Conservation (phyloP, 2,329 filamentous ascomycete genomes). For the Talaromyces sp. region DNA sequence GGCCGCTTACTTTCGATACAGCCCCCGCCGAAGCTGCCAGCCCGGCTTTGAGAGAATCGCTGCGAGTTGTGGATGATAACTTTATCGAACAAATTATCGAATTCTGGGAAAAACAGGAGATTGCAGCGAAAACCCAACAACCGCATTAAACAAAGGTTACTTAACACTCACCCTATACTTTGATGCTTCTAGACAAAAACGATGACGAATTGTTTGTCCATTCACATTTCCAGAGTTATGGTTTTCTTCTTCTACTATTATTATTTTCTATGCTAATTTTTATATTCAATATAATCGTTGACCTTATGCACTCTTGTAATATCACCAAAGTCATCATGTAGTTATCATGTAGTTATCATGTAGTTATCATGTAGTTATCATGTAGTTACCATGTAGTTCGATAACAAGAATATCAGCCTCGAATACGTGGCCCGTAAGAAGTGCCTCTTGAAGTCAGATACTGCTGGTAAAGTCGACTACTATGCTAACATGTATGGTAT, state of each 20-base stretch:
- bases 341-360: not conserved
- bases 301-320: constrained; percentile 5
- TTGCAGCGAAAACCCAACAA: not conserved
- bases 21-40: constrained; percentile 1
- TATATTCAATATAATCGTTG: not conserved
- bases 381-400: not conserved
- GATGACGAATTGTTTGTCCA: not conserved
- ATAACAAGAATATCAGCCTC: not conserved
- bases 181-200: not conserved
- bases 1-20: constrained; percentile 3
- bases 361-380: not conserved
- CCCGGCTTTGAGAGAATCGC: constrained; percentile 4
- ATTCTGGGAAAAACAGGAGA: not conserved
- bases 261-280: not conserved
- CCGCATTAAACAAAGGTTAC: not conserved
- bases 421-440: not conserved
- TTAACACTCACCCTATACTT: constrained; percentile 1
- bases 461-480: not conserved
- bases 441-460: not conserved
- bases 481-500: not conserved
- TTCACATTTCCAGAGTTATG: not conserved
- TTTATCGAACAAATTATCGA: constrained; percentile 1
- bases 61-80: constrained; percentile 7
- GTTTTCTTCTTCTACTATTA: not conserved
- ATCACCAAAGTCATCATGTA: not conserved